Base-by-base conservation (phyloP, 1,284 basidiomycete genomes). In the Leccinum holopus region DNA sequence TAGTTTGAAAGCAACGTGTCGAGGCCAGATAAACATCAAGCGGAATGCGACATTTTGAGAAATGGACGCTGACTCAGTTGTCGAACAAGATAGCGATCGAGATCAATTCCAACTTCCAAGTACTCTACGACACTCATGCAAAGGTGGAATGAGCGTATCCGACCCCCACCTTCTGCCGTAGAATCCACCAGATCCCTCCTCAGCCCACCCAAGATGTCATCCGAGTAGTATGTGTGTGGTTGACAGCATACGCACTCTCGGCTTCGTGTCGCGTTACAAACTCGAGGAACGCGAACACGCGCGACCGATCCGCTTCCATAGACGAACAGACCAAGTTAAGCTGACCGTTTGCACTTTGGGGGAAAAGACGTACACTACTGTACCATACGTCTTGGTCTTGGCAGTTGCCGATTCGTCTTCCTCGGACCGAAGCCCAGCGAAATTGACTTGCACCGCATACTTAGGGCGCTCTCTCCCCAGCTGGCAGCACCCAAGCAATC, bases 201-300 rank as follows among this genome's bases (percentile, higher is more conserved):
- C 33, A 35, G 33, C 33, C 33, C 33, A 35, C 4, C 11, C 33
- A 35, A 35, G 5, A 35, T 35, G 33, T 32, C 97, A 80, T 3
- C 97, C 97, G 9, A 99, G 87, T 70, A 99, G 87, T 98, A 97
- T 0, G 95, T 98, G 77, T 98, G 95, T 67, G 87, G 85, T 47
- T 98, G 83, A 92, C 87, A 21, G 85, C 84, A 76, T 90, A 25
- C 0, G 92, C 95, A 54, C 89, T 88, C 33, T 33, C 33, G 33
- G 33, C 33, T 35, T 35, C 33, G 33, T 35, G 87, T 14, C 91
- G 84, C 2, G 92, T 89, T 28, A 91, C 83, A 72, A 97, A 97
- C 70, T 99, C 97, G 67, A 98, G 82, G 80, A 99, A 99, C 1
- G 93, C 97, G 75, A 98, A 99, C 8, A 97, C 97, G 33, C 97